Evolutionary conservation across 2,329 filamentous ascomycete genomes (phyloP).

Genomic region (Parastagonospora avenae): DNA sequence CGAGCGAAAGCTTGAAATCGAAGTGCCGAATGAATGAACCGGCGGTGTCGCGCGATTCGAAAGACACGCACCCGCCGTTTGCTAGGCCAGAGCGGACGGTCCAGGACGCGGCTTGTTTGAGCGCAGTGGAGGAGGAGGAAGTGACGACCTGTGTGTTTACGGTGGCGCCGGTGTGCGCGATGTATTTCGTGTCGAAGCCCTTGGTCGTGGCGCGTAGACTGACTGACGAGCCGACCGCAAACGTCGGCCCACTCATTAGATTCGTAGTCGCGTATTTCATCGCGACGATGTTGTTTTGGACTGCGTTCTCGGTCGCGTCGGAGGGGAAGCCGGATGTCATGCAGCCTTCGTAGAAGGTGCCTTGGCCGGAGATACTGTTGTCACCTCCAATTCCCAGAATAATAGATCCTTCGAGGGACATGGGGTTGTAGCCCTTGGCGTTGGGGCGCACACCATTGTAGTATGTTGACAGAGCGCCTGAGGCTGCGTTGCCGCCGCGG

Average conservation of each 20-base stretch:
- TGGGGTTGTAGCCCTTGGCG: slow-evolving; percentile 61
- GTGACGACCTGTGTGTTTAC: slow-evolving; percentile 63
- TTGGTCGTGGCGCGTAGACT: slow-evolving; percentile 63
- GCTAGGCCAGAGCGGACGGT: slow-evolving; percentile 62
- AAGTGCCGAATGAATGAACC: slow-evolving; percentile 65
- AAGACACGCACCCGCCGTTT: slow-evolving; percentile 64
- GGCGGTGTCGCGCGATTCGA: slow-evolving; percentile 63
- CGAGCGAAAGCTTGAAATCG: slow-evolving; percentile 58
- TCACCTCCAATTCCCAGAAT: slow-evolving; percentile 74
- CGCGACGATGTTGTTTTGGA: slow-evolving; percentile 65
- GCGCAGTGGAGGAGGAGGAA: slow-evolving; percentile 55
- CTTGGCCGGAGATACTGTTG: slow-evolving; percentile 64
- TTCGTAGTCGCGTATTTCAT: slow-evolving; percentile 60
- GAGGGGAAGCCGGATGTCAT: slow-evolving; percentile 68
- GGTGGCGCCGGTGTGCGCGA: slow-evolving; percentile 58
- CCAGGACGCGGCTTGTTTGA: slow-evolving; percentile 64
- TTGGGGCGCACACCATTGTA: slow-evolving; percentile 63
- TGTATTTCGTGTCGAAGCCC: slow-evolving; percentile 59
- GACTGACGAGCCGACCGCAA: slow-evolving; percentile 57
- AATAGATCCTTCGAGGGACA: slow-evolving; percentile 69
- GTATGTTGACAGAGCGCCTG: slow-evolving; percentile 62
- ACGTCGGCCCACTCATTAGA: slow-evolving; percentile 55
- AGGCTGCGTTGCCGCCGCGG: slow-evolving; percentile 61
- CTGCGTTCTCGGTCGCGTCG: slow-evolving; percentile 62
- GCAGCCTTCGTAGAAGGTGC: slow-evolving; percentile 69